Percentiles rank a stretch among this genome's conserved stretches.
Conservation (phyloP, 2,329 filamentous ascomycete species). For the Nigrospora sphaerica region DNA sequence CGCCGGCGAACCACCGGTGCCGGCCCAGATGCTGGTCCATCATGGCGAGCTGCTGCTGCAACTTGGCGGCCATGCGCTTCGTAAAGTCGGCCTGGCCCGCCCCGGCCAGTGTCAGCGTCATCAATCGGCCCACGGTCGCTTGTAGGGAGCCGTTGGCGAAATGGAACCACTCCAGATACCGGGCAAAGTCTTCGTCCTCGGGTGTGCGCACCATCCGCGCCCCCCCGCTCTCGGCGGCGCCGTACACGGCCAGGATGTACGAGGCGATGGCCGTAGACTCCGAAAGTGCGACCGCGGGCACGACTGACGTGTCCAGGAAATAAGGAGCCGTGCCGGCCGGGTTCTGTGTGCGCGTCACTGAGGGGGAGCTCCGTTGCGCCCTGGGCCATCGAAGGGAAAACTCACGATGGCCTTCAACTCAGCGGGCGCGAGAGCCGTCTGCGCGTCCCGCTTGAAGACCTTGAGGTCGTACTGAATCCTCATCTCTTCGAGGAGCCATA, state of each 20-base stretch:
- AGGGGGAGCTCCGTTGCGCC: constrained; percentile 8
- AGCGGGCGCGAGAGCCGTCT: constrained; percentile 2
- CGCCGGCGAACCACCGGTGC: constrained; percentile 49
- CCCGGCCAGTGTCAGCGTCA: constrained; percentile 25
- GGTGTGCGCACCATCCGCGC: constrained; percentile 41
- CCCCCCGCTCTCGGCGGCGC: constrained; percentile 37
- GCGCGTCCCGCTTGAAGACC: constrained; percentile 17
- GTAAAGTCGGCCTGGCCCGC: constrained; percentile 15
- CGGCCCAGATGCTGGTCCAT: constrained; percentile 24
- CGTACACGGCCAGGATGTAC: constrained; percentile 38
- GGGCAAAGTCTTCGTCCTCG: constrained; percentile 40
- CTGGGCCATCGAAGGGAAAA: neutral
- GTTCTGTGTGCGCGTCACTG: constrained; percentile 28
- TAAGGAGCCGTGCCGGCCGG: constrained; percentile 52
- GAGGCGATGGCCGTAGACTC: constrained; percentile 56
- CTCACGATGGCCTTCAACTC: constrained; percentile 5
- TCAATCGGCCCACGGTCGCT: constrained; percentile 26
- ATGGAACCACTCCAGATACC: constrained; percentile 61
- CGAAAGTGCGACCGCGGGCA: constrained; percentile 29
- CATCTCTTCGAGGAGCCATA: constrained; percentile 61
- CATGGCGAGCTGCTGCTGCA: constrained; percentile 12
- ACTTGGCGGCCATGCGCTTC: constrained; percentile 3
- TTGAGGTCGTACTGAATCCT: constrained; percentile 38
- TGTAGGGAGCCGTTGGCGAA: constrained; percentile 41
- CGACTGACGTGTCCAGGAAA: constrained; percentile 47